These are phyloP conservation scores for Acacia confusa DNA, from an alignment of 306 rosid species.

Conservation along the genomic window DNA sequence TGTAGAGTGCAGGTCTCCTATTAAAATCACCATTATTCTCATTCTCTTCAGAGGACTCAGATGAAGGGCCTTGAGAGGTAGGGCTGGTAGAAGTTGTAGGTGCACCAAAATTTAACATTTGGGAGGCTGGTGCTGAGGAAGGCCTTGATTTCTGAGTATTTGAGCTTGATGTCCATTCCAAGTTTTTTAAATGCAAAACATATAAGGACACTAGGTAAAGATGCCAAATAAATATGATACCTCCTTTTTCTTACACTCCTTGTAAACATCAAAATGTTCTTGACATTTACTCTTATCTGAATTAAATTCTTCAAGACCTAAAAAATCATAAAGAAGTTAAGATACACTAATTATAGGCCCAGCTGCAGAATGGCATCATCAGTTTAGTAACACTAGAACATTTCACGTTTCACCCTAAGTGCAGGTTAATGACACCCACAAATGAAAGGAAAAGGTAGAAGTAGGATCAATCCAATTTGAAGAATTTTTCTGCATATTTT, in stretches of 20 bases:
- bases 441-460: not conserved
- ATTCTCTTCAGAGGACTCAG: constrained; percentile 81
- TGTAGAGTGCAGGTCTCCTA: constrained; percentile 62
- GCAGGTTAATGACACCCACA: not conserved
- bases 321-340: constrained; percentile 12
- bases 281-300: constrained; percentile 90
- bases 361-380: not conserved
- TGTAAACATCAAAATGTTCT: constrained; percentile 84
- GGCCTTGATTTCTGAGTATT: constrained; percentile 50
- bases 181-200: constrained; percentile 11
- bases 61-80: constrained; percentile 78
- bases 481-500: not conserved
- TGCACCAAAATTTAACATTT: constrained; percentile 69
- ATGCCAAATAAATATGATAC: constrained; percentile 42
- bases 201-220: not conserved
- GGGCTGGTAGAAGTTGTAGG: constrained; percentile 66
- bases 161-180: too few relatives aligned
- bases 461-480: not conserved
- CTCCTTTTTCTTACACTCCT: constrained; percentile 97
- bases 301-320: constrained; percentile 78
- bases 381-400: not conserved
- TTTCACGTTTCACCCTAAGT: constrained; percentile 7
- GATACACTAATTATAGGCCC: constrained; percentile 3
- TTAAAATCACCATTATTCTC: constrained; percentile 54
- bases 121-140: constrained; percentile 54